Evolutionary conservation across 2,329 filamentous ascomycete species (phyloP), one percentile per base, ranked within the genome.

Genomic region (Macroventuria anomochaeta): DNA sequence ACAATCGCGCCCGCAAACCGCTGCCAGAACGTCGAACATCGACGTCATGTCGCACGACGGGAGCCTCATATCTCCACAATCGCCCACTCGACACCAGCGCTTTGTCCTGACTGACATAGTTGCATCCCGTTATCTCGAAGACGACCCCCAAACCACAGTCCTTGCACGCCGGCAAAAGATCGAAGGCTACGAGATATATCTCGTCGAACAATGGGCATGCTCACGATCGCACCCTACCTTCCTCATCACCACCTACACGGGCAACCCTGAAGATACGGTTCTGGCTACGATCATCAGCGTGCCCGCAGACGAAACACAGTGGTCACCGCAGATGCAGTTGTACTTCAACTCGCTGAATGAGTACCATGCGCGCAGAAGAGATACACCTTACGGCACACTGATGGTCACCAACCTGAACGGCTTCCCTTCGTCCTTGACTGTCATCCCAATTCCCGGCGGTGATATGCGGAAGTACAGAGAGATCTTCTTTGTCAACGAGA

Each of bases 141-240:
- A 96, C 70, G 95, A 97, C 61, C 80, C 86, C 1, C 85, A 84
- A 5, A 92, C 91, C 3, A 82, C 81, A 3, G 86, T 96, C 7
- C 80, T 96, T 59, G 85, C 93, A 63, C 87, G 88, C 46, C 85
- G 86, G 49, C 81, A 83, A 42, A 79, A 83, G 42, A 82, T 99
- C 5, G 79, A 84, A 56, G 93, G 93, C 61, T 97, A 97, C 76
- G 93, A 97, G 74, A 81, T 93, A 57, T 97, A 97, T 75, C 78
- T 97, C 13, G 91, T 97, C 61, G 95, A 97, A 74, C 95, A 99
- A 80, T 99, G 95, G 95, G 91, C 91, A 5, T 97, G 93, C 75
- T 97, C 93, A 11, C 86, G 95, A 46, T 84, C 87, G 51, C 91
- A 96, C 58, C 93, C 93, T 0, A 97, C 93, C 13, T 90, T 96